phyloP scores from a whole-genome alignment of 345 rosid species.

The Dipteronia sinensis region DNA sequence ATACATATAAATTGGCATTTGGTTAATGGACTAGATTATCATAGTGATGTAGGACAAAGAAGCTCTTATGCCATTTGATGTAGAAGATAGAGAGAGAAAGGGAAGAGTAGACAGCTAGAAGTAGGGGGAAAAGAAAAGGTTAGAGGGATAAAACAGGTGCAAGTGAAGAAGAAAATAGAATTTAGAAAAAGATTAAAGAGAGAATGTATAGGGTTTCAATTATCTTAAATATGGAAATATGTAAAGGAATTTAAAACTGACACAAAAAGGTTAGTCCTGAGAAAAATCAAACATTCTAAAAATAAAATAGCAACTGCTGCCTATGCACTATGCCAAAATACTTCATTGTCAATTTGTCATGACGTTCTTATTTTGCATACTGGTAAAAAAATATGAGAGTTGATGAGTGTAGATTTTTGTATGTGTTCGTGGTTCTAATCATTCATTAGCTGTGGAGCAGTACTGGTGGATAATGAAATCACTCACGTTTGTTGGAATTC shows the following conservation, averaged over 20 bases:
- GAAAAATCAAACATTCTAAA: background rate
- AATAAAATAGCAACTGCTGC: background rate
- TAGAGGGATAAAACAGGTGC: background rate
- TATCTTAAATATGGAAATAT: background rate
- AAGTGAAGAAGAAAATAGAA: background rate
- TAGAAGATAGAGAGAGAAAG: background rate
- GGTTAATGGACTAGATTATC: background rate
- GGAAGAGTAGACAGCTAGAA: background rate
- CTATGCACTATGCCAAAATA: background rate
- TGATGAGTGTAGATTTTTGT: background rate
- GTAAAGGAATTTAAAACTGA: background rate
- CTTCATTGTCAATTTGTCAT: background rate
- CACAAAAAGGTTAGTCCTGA: background rate
- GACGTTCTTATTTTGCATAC: background rate
- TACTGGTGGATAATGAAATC: background rate
- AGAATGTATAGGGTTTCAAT: background rate
- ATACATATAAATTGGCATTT: background rate
- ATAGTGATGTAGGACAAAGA: background rate
- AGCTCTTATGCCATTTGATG: background rate
- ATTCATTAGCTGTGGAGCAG: background rate
- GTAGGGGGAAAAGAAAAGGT: background rate
- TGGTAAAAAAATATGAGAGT: too few species aligned
- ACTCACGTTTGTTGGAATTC: background rate
- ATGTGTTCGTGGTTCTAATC: slow-evolving; percentile 5
- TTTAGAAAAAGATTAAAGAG: background rate